Evolutionary conservation across 768 basidiomycete species (phyloP).

Genomic region (Hydnomerulius pinastri): DNA sequence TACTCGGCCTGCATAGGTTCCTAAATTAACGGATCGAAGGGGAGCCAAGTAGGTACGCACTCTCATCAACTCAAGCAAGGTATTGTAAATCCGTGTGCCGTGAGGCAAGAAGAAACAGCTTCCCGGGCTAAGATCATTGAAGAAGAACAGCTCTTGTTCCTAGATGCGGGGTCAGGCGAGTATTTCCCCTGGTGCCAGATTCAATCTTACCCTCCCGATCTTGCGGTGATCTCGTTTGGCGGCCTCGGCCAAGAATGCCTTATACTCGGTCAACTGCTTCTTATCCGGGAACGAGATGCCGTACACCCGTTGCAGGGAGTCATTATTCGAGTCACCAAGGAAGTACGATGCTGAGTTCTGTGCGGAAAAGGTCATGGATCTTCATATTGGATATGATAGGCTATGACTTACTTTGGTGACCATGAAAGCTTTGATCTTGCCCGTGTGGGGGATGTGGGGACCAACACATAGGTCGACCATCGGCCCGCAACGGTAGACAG

Average conservation of each 20-base stretch:
- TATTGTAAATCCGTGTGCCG: constrained; percentile 95
- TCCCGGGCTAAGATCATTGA: constrained; percentile 95
- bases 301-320: constrained; percentile 94
- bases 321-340: constrained; percentile 90
- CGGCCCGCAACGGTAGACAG: constrained; percentile 97
- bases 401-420: constrained; percentile 75
- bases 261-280: constrained; percentile 93
- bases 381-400: neutral
- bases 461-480: constrained; percentile 98
- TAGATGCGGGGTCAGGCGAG: constrained; percentile 23
- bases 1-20: constrained; percentile 70
- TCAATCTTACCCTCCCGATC: constrained; percentile 72
- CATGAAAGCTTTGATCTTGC: constrained; percentile 96
- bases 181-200: neutral
- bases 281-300: constrained; percentile 99
- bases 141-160: constrained; percentile 99
- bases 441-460: constrained; percentile 97
- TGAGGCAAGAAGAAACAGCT: constrained; percentile 97
- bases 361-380: constrained; percentile 1
- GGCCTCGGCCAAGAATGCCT: constrained; percentile 93
- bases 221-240: constrained; percentile 97
- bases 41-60: constrained; percentile 45
- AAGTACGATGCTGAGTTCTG: constrained; percentile 98
- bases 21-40: constrained; percentile 6
- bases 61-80: constrained; percentile 86